Evolutionary conservation across 306 rosid genomes (phyloP), one percentile per base, ranked within the genome.

Genomic region (Hippophae gyantsensis): DNA sequence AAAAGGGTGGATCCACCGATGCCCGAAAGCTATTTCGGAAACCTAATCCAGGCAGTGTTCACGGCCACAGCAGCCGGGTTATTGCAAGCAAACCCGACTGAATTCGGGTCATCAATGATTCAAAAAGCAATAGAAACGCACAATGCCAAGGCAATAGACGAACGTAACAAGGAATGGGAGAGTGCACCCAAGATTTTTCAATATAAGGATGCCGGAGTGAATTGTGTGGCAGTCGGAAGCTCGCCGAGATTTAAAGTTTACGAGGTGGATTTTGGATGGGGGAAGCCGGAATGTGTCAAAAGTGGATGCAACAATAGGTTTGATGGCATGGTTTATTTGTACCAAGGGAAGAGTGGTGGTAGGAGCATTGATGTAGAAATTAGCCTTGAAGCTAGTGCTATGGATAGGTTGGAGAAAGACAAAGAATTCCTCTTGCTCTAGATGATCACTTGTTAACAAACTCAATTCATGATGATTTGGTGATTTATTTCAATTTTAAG

Each of bases 181-280:
- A 80, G 72, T 13, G 76, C 79, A 40, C 99, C 99, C 0, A 85
- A 88, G 75, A 87, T 92, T 1, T 88, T 85, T 23, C 65, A 92
- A 71, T 92, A 69, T 80, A 88, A 92, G 74, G 99, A 92, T 48
- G 96, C 99, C 0, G 99, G 99, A n/a, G 75, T 80, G 61, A 92
- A 92, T 73, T 81, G 93, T 62, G 99, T 92, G 74, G 93, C 95
- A 0, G 85, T 88, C 1, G 99, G 99, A 51, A 92, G 99, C 79
- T 88, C 99, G 42, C 99, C 99, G 10, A 76, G 99, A 81, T 92
- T 92, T 52, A 86, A 75, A 78, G 96, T 92, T 26, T 92, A 92
- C 64, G 93, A 85, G 25, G 89, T 92, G 54, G 96, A 88, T 69
- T 92, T 88, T 71, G 99, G 99, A 49, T 92, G 79, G 78, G 99